Evolutionary conservation across 257 asterid genomes (phyloP).

Genomic region (Apocynum venetum): DNA sequence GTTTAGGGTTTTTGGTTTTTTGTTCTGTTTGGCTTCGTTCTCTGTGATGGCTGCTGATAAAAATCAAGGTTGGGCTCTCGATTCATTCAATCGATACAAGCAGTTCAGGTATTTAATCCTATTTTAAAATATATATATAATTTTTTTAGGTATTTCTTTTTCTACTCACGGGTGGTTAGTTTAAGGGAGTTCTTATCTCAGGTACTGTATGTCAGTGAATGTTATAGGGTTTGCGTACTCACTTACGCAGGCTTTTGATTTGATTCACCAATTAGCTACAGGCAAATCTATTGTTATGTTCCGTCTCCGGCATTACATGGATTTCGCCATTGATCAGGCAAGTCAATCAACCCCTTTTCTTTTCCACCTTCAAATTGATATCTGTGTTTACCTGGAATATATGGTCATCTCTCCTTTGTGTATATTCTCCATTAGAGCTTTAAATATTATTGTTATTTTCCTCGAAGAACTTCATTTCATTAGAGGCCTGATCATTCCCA

Average conservation of each 20-base stretch:
- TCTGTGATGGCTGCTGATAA: constrained; percentile 85
- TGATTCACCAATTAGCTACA: constrained; percentile 42
- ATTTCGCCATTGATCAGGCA: constrained; percentile 86
- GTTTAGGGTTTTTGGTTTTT: constrained; percentile 49
- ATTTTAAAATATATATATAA: too few species aligned
- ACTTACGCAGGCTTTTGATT: constrained; percentile 57
- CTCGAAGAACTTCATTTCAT: not conserved
- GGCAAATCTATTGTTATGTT: constrained; percentile 42
- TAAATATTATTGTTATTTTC: not conserved
- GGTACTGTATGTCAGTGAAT: constrained; percentile 73
- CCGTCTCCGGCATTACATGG: constrained; percentile 45
- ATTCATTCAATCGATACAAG: constrained; percentile 68
- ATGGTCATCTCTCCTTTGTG: not conserved
- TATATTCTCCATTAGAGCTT: too few species aligned
- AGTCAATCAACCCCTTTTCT: constrained; percentile 14
- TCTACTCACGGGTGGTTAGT: not conserved
- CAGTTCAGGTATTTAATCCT: constrained; percentile 29
- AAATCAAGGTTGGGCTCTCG: constrained; percentile 82
- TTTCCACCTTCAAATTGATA: not conserved
- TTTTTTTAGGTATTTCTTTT: too few species aligned
- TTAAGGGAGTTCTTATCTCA: constrained; percentile 20
- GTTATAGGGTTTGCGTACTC: constrained; percentile 70
- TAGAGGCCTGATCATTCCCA: not conserved
- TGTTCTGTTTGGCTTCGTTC: constrained; percentile 60
- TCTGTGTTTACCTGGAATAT: not conserved